phyloP scores from a whole-genome alignment of 345 rosid genomes.

The Xanthoceras sorbifolium region DNA sequence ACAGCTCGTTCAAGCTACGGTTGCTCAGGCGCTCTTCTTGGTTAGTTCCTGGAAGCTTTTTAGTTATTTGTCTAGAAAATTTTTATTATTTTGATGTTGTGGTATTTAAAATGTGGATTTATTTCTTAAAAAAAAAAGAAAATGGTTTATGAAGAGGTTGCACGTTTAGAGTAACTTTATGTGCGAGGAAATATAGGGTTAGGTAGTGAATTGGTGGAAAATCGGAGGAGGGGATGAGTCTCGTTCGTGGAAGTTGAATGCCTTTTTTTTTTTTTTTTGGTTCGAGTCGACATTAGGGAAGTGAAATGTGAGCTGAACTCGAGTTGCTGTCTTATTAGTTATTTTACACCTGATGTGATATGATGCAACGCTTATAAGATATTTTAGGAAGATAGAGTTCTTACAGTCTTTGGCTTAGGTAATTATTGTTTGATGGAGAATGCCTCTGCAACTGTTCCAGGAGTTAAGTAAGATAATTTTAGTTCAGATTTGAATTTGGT shows the following conservation, averaged over 20 bases:
- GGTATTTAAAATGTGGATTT: background rate
- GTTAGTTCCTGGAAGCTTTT: conserved; percentile 32
- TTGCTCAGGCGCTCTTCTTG: conserved; percentile 64
- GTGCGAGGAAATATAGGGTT: background rate
- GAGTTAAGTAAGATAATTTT: background rate
- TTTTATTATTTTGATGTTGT: conserved; percentile 1
- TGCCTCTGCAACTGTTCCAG: background rate
- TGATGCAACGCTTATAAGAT: background rate
- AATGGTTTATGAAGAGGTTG: too few relatives aligned
- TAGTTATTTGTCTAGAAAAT: background rate
- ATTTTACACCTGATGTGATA: too few relatives aligned
- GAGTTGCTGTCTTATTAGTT: too few relatives aligned
- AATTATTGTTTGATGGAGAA: background rate
- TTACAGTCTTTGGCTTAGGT: background rate
- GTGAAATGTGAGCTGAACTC: too few relatives aligned
- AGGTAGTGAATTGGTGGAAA: background rate
- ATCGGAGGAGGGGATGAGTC: background rate
- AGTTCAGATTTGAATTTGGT: background rate
- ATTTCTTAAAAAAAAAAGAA: too few relatives aligned
- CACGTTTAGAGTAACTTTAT: background rate
- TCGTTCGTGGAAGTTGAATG: too few relatives aligned
- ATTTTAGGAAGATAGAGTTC: background rate
- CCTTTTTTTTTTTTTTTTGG: too few relatives aligned
- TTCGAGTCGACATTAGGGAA: too few relatives aligned
- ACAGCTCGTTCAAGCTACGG: conserved; percentile 63